Conservation (phyloP, 2,329 filamentous ascomycete genomes). For the Dryadomyces quercivorus region DNA sequence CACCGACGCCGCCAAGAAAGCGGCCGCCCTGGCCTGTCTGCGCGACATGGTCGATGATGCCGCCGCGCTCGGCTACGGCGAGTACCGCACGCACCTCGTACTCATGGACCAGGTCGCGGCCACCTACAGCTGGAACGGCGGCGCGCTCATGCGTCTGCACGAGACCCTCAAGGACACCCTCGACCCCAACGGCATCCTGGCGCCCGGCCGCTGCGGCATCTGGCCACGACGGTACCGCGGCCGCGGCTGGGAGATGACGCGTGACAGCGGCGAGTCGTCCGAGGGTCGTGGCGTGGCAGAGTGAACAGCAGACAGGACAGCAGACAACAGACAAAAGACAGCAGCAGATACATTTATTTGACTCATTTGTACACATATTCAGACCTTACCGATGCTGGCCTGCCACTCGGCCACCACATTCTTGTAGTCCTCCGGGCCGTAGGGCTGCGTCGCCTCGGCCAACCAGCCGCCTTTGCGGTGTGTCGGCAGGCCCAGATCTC, state of each 20-base stretch:
- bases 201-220: conserved; percentile 20
- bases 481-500: conserved; percentile 49
- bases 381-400: too few relatives aligned
- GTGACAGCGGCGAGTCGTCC: conserved; percentile 14
- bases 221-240: conserved; percentile 21
- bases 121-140: conserved; percentile 29
- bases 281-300: background rate
- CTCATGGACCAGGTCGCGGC: conserved; percentile 31
- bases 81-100: conserved; percentile 31
- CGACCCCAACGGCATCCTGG: conserved; percentile 24
- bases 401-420: conserved; percentile 37
- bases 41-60: conserved; percentile 24
- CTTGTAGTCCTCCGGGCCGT: conserved; percentile 46
- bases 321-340: too few relatives aligned
- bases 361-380: too few relatives aligned
- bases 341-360: too few relatives aligned
- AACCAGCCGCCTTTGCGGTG: conserved; percentile 41
- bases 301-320: conserved; percentile 19
- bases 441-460: conserved; percentile 41
- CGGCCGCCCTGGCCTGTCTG: conserved; percentile 17
- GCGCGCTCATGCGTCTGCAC: conserved; percentile 27
- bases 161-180: conserved; percentile 28
- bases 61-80: conserved; percentile 26
- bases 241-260: conserved; percentile 24
- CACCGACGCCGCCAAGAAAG: conserved; percentile 13